Base-by-base conservation (phyloP, 1,284 basidiomycete species). In the Tylopilus orsonianus region DNA sequence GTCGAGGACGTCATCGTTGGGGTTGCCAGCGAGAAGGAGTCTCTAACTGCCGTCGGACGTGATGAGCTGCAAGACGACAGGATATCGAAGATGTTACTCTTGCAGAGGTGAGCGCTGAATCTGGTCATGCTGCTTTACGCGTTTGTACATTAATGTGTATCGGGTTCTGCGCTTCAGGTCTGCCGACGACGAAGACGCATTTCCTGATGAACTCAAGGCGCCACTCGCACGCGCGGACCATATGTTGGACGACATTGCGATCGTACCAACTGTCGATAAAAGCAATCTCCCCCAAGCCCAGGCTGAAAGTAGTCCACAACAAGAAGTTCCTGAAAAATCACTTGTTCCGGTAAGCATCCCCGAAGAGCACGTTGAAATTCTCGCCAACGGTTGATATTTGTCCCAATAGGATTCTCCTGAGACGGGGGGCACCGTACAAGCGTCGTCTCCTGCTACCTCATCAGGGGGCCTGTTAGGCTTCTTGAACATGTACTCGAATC, bases 11-110 rank as follows among this genome's bases (percentile, higher is more conserved):
- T 65, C 18, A 70, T 71, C 10, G 74, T 87, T 22, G 59, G 56
- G 5, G 78, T 90, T 40, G 72, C 85, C 34, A 80, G 78, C 49
- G 92, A 94, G 73, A 90, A 87, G 71, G 84, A 87, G 61, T 79
- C 77, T 18, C 66, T 88, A 60, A 82, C 79, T 49, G 77, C 71
- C 45, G 68, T 89, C 41, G 86, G 85, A 23, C 73, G 84, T 48
- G 85, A 89, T 49, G 87, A 87, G 63, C 66, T 90, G 56, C 74
- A 86, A 61, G 84, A 89, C 59, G 81, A 83, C 56, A 73, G 80
- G 57, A 73, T 80, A 49, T 71, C 73, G 47, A 81, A 75, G 69
- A 81, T 85, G 79, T 66, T 75, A 37, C 67, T 85, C 19, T 72
- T 90, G 48, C 79, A 79, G 33, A 77, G 85, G 87, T 87, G 41